Evolutionary conservation across 306 rosid genomes (phyloP).

Genomic region (Quercus glauca): DNA sequence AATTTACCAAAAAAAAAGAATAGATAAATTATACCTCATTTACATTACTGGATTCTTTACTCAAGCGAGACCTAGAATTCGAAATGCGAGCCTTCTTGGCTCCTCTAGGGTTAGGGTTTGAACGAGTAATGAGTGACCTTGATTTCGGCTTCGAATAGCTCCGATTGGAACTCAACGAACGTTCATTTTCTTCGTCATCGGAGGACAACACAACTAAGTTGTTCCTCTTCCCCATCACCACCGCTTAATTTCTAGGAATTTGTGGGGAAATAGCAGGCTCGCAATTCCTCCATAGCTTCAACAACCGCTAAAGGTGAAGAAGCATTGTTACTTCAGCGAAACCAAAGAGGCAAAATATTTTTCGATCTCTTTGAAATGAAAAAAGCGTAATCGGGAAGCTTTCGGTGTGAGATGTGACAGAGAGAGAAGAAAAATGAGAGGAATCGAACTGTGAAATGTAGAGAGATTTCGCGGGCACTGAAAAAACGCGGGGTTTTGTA

Average conservation of each 20-base stretch:
- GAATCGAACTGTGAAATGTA: neutral
- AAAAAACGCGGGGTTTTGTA: neutral
- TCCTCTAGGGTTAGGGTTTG: slow-evolving; percentile 40
- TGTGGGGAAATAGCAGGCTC: neutral
- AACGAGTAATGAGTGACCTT: slow-evolving; percentile 33
- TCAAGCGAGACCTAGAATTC: slow-evolving; percentile 33
- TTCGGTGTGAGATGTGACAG: no score
- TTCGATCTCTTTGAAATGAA: no score
- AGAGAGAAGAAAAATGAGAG: no score
- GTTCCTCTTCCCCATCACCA: slow-evolving; percentile 61
- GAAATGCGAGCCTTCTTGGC: slow-evolving; percentile 64
- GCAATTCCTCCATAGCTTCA: no score
- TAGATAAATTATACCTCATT: slow-evolving; percentile 40
- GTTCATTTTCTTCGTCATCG: slow-evolving; percentile 51
- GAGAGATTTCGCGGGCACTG: slow-evolving; percentile 20
- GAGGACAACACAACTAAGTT: slow-evolving; percentile 56
- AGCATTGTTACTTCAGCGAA: no score
- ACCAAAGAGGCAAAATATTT: no score
- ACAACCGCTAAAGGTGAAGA: no score
- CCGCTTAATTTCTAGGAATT: neutral
- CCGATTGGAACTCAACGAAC: slow-evolving; percentile 32
- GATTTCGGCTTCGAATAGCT: slow-evolving; percentile 34
- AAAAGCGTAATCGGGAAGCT: no score
- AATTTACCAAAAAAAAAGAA: no score
- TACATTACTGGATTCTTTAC: slow-evolving; percentile 36